A percentile compares a stretch with the other conserved stretches of the same genome.
Evolutionary conservation across 2,329 filamentous ascomycete species (phyloP).

Genomic region (Sporothrix brasiliensis): DNA sequence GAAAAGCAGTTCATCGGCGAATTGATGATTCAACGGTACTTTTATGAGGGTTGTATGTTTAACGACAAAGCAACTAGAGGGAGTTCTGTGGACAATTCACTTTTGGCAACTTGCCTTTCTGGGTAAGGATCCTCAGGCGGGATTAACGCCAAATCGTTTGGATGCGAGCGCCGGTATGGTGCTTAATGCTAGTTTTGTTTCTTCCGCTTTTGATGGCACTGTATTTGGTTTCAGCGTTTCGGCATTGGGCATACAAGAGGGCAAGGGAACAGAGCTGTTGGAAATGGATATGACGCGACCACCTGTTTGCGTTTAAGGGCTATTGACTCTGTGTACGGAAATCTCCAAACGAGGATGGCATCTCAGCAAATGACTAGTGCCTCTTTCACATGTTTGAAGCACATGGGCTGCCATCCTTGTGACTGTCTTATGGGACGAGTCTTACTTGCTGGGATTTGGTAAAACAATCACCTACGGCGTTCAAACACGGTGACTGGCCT

Average conservation of each 20-base stretch:
- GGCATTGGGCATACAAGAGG: conserved; percentile 19
- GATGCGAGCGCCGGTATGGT: not conserved
- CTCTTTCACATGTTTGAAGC: not conserved
- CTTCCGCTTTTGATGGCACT: not conserved
- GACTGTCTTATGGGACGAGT: not conserved
- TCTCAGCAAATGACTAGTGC: not conserved
- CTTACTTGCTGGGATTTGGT: not conserved
- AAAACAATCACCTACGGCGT: not conserved
- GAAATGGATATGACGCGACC: not conserved
- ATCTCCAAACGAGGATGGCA: not conserved
- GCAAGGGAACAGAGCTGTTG: conserved; percentile 5
- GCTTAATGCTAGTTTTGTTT: not conserved
- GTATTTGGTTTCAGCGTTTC: conserved; percentile 13
- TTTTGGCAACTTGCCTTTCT: not conserved
- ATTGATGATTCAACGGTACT: not conserved
- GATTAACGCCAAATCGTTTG: not conserved
- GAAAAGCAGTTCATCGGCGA: conserved; percentile 49
- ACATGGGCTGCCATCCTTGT: not conserved
- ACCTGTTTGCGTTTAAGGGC: not conserved
- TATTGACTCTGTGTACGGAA: not conserved
- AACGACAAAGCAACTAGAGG: not conserved
- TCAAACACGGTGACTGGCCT: not conserved
- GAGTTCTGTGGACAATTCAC: not conserved
- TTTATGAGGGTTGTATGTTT: not conserved
- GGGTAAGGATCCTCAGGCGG: not conserved